Base-by-base conservation (phyloP, 2,329 filamentous ascomycete genomes). In the Bipolaris gigantea region DNA sequence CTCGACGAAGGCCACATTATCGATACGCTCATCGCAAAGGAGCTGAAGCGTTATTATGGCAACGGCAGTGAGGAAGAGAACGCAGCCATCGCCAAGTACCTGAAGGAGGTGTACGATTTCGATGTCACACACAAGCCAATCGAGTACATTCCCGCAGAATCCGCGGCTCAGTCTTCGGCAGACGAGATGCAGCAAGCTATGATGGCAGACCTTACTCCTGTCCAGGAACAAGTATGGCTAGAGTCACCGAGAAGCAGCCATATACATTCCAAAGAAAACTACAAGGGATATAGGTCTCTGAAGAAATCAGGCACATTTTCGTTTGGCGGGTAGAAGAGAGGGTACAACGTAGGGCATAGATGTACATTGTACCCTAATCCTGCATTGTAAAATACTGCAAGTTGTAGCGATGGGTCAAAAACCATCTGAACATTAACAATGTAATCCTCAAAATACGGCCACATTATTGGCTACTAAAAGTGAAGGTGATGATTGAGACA, bases 1-100 rank as follows among this genome's bases (percentile, higher is more conserved):
- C 49, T 64, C 5, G 25, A 34, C 9, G 33, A 45, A 30, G 59
- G 61, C 21, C 38, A 51, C 9, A 44, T 66, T 5, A 46, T 67
- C 4, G 49, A 64, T 11, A 63, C 53, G 9, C 49, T 68, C 16
- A 11, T 68, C 13, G 60, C 59, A 16, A 64, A 64, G 23, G 65
- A 66, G 30, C 52, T 70, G 19, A 64, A 61, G 36, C 48, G 45
- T 8, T 42, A 60, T 16, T 57, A 67, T 32, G 61, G 58, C 4
- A 61, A 58, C 5, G 60, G 60, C 5, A 59, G 59, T 0, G 56
- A 57, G 0, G 57, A 64, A 27, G 61, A 69, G 43, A 60, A 65
- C 32, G 16, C 53, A 6, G 62, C 56, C 11, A 65, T 69, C 36
- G 57, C 57, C 10, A 48, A 35, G 2, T 68, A 53, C 30, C 50